Evolutionary conservation across 306 rosid species (phyloP), one percentile per base, ranked within the genome.

Genomic region (Notholithocarpus densiflorus): DNA sequence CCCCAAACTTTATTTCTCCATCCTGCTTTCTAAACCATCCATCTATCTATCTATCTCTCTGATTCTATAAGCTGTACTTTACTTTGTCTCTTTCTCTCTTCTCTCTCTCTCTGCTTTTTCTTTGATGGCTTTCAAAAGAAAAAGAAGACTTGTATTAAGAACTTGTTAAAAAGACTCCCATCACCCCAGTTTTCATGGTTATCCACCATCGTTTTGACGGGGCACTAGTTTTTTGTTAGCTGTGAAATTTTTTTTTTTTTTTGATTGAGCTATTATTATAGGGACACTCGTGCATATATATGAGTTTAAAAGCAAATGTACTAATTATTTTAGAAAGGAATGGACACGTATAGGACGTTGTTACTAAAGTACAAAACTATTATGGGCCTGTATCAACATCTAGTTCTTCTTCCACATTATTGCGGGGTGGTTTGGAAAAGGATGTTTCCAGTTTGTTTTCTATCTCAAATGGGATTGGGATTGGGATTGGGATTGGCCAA

Each of bases 41-140:
- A 61, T 82, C 48, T 18, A 23, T 80, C 55, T 77, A 55, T 82
- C 48, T 18, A 23, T 80, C 55, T 21, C n/a, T 81, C 53, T 52
- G 64, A 73, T 73, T 23, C 52, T 48, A 19, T n/a, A 68, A 37
- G 77, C 45, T 86, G 92, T 90, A 87, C 89, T 88, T 84, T 76
- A 48, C 70, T 82, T 82, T 83, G 88, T 90, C 88, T 77, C 75
- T 73, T 81, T 79, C 52, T 79, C 17, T 31, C 2, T n/a, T 52
- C 72, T 79, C 77, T 79, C 72, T 79, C 17, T 51, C 4, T 76
- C 20, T 55, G 62, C 79, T 75, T 65, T 70, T 79, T 79, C 74
- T 48, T 21, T 24, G 31, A 81, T 64, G 15, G 12, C 61, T 56
- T 73, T 80, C 71, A 83, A 84, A 85, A 65, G 74, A 77, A 26